Base-by-base conservation (phyloP, 306 rosid genomes). In the Notholithocarpus densiflorus region DNA sequence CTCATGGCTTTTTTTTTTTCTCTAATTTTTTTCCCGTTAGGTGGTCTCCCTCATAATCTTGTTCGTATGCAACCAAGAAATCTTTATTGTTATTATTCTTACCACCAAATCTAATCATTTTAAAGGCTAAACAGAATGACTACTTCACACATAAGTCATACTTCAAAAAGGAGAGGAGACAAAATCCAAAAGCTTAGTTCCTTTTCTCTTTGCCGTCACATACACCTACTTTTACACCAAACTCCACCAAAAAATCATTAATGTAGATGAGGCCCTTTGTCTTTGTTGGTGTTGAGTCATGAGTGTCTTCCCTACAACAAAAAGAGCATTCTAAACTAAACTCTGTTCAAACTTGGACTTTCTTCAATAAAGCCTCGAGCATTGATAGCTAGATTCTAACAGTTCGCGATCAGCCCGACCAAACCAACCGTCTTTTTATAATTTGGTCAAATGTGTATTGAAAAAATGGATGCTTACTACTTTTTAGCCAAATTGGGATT, bases 401-500 rank as follows among this genome's bases (percentile, higher is more conserved):
- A 12, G 17, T 76, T 83, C 45, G 45, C 45, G 45, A 40, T 40
- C 82, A 73, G 90, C 88, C 91, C 84, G 86, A 85, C 85, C 88
- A 69, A 87, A 82, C 91, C 88, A 84, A 86, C 92, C 59, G 79
- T 74, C 81, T 72, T 82, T 82, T 82, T 18, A 3, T 17, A 57
- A 68, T 72, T 68, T 73, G 88, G 94, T 92, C 97, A 92, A 89
- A 79, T 75, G 77, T 61, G 23, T 53, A 77, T 84, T 84, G 88
- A 87, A 86, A 86, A 48, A 84, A 77, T 81, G 76, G 54, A 77
- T 68, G 76, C 75, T 61, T 37, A 71, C 89, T 27, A 73, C 89
- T 80, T 88, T 81, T 88, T 79, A 10, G 70, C 77, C 26, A 81
- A 21, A 43, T 18, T 37, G 37, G 37, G 52, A 68, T 68, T 82